Evolutionary conservation across 2,329 filamentous ascomycete genomes (phyloP).

Genomic region (Cordyceps fumosorosea): DNA sequence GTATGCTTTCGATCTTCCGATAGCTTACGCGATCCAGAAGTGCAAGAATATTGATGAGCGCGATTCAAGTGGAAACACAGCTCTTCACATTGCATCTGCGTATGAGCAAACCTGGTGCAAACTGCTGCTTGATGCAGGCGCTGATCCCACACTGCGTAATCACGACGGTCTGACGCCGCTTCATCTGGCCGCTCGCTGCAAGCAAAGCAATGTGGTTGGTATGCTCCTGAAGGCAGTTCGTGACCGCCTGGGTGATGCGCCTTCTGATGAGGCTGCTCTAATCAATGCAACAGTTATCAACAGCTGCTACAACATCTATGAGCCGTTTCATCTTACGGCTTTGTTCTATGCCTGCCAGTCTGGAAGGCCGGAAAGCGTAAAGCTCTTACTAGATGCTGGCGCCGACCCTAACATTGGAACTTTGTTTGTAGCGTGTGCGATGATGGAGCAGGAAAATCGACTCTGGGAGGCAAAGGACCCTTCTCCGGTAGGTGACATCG

Average conservation of each 20-base stretch:
- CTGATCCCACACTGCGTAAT: constrained; percentile 25
- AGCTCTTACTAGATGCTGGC: constrained; percentile 22
- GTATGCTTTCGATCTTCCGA: neutral
- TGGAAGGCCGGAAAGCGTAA: constrained; percentile 21
- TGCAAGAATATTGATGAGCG: neutral
- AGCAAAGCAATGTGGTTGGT: constrained; percentile 29
- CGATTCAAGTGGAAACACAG: neutral
- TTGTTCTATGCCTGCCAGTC: constrained; percentile 23
- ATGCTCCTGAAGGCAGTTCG: constrained; percentile 19
- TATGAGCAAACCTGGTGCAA: constrained; percentile 5
- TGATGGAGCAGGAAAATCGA: constrained; percentile 16
- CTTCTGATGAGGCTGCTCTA: neutral
- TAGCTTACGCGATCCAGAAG: neutral
- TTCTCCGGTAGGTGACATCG: neutral
- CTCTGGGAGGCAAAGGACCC: neutral
- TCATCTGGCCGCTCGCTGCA: constrained; percentile 31
- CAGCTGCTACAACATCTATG: neutral
- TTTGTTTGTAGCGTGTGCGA: constrained; percentile 17
- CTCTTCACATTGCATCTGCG: neutral
- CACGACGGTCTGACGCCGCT: constrained; percentile 30
- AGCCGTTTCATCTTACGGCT: constrained; percentile 12
- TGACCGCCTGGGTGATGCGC: neutral
- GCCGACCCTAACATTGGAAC: constrained; percentile 14
- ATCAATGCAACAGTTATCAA: neutral
- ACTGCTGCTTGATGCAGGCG: constrained; percentile 29